Evolutionary conservation across 805 yeast genomes (phyloP).

Genomic region (Saturnispora dispora): DNA sequence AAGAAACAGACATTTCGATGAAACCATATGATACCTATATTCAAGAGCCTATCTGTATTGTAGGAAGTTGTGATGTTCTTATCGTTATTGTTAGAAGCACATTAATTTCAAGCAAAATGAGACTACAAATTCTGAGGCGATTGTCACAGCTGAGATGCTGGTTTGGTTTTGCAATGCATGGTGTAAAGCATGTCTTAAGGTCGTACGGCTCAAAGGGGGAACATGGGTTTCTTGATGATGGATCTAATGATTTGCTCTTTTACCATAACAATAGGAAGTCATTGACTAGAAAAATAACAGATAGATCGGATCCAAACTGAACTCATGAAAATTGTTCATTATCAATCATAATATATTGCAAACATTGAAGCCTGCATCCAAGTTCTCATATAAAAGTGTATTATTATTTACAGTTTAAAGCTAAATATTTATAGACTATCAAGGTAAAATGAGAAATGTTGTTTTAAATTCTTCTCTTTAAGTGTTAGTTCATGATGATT

Average conservation of each 20-base stretch:
- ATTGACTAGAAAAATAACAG: conserved; percentile 25
- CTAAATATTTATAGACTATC: not conserved
- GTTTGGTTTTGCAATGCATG: conserved; percentile 22
- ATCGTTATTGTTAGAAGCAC: not conserved
- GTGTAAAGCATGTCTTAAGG: conserved; percentile 23
- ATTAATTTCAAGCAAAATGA: not conserved
- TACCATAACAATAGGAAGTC: conserved; percentile 15
- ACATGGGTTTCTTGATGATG: conserved; percentile 23
- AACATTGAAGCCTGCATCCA: not conserved
- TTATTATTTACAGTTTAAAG: not conserved
- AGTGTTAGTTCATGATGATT: not conserved
- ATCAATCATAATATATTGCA: not conserved
- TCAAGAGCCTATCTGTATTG: conserved; percentile 15
- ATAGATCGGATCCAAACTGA: conserved; percentile 23
- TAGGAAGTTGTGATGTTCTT: not conserved
- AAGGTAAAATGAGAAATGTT: not conserved
- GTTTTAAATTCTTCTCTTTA: not conserved
- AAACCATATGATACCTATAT: conserved; percentile 21
- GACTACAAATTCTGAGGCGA: not conserved
- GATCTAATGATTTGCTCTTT: conserved; percentile 22
- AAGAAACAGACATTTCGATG: not conserved
- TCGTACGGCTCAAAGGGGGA: conserved; percentile 21
- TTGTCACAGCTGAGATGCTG: conserved; percentile 12
- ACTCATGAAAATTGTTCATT: not conserved
- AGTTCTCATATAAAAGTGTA: not conserved